Evolutionary conservation across 768 basidiomycete genomes (phyloP).

Genomic region (Termitomyces sp.): DNA sequence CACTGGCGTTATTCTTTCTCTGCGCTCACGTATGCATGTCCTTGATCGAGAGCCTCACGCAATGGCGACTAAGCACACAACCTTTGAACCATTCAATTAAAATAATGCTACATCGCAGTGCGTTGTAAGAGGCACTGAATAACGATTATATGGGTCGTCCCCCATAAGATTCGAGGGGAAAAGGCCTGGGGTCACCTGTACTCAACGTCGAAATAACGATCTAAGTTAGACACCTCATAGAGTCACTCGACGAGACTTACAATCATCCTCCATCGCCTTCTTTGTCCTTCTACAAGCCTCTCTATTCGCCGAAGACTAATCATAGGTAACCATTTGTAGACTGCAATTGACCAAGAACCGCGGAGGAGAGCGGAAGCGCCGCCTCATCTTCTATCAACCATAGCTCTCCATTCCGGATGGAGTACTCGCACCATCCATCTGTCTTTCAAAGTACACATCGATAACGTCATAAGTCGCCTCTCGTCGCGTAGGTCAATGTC

Average conservation of each 20-base stretch:
- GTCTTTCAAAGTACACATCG: slow-evolving; percentile 41
- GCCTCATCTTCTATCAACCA: slow-evolving; percentile 52
- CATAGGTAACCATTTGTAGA: slow-evolving; percentile 46
- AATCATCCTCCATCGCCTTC: slow-evolving; percentile 35
- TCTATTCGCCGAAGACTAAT: slow-evolving; percentile 32
- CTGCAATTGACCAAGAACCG: slow-evolving; percentile 68
- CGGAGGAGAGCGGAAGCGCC: slow-evolving; percentile 33
- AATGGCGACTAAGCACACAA: no score
- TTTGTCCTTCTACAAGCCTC: slow-evolving; percentile 20
- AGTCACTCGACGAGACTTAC: slow-evolving; percentile 27
- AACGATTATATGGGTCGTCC: no score
- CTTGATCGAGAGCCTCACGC: no score
- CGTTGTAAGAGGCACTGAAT: no score
- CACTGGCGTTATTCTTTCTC: no score
- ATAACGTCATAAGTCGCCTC: slow-evolving; percentile 47
- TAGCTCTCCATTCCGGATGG: slow-evolving; percentile 47
- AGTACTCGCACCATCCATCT: slow-evolving; percentile 25
- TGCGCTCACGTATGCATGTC: no score
- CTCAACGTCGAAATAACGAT: slow-evolving; percentile 52
- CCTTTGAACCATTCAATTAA: no score
- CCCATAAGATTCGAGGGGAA: slow-evolving; percentile 54
- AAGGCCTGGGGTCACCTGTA: slow-evolving; percentile 83
- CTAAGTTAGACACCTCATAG: neutral
- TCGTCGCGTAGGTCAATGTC: slow-evolving; percentile 64
- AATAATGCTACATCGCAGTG: no score